Evolutionary conservation across 1,284 basidiomycete species (phyloP).

Genomic region (Microbotryomycetes sp.): DNA sequence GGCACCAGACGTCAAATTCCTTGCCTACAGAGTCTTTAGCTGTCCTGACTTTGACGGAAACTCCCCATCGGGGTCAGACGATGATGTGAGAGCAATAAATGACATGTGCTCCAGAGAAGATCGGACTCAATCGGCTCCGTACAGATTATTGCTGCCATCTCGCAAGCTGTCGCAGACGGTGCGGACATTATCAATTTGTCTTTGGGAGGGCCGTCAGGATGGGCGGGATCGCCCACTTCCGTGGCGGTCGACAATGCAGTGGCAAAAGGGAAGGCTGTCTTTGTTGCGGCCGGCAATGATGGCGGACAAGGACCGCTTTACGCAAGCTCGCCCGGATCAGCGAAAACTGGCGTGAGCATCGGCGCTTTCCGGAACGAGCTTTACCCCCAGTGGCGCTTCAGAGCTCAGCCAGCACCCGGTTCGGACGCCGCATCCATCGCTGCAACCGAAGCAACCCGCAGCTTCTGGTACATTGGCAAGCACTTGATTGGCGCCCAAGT

Average conservation of each 20-base stretch:
- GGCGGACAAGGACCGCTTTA: not conserved
- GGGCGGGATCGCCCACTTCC: not conserved
- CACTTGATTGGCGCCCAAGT: not conserved
- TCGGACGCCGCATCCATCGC: not conserved
- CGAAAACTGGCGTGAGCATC: not conserved
- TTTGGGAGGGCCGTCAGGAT: not conserved
- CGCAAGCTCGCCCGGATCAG: too few relatives aligned
- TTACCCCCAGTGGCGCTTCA: not conserved
- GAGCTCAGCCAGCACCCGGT: not conserved
- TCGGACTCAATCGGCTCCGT: not conserved
- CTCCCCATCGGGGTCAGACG: not conserved
- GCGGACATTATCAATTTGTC: not conserved
- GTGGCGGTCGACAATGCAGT: not conserved
- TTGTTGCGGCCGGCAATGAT: not conserved
- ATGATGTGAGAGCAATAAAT: not conserved
- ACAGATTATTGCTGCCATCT: not conserved
- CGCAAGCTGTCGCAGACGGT: not conserved
- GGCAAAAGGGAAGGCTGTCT: not conserved
- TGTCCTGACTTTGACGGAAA: not conserved
- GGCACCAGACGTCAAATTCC: not conserved
- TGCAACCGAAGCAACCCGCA: not conserved
- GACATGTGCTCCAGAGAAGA: not conserved
- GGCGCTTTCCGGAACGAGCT: not conserved
- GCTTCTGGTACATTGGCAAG: not conserved
- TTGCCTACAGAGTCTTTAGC: not conserved